phyloP scores from a whole-genome alignment of 495 filamentous ascomycete genomes.

The Aspergillus ellipticus region DNA sequence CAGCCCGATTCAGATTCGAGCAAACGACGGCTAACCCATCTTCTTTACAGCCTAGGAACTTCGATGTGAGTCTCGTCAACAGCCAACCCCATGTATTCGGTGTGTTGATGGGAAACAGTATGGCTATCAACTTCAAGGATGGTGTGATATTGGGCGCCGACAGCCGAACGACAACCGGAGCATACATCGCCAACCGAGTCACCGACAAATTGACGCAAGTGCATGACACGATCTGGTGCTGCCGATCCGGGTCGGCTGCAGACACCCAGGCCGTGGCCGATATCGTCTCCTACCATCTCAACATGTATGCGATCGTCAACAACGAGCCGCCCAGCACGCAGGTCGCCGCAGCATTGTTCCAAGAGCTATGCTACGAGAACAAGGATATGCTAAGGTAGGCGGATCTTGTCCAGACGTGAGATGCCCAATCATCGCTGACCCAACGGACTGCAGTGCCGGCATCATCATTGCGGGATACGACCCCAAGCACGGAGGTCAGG shows the following conservation, averaged over 20 bases:
- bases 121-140: conserved; percentile 92
- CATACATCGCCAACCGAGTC: conserved; percentile 98
- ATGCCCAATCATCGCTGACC: conserved; percentile 20
- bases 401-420: background rate
- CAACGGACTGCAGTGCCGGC: conserved; percentile 61
- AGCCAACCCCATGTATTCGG: background rate
- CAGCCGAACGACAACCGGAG: conserved; percentile 95
- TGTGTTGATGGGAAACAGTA: conserved; percentile 31
- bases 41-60: conserved; percentile 72
- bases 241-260: conserved; percentile 91
- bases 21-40: conserved; percentile 9
- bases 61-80: conserved; percentile 71
- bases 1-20: background rate
- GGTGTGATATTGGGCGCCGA: conserved; percentile 96
- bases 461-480: conserved; percentile 98
- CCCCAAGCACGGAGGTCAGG: conserved; percentile 86
- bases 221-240: conserved; percentile 99
- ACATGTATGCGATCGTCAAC: conserved; percentile 85
- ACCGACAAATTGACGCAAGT: conserved; percentile 99
- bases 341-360: conserved; percentile 90
- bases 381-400: conserved; percentile 82
- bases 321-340: conserved; percentile 86
- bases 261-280: conserved; percentile 98
- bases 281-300: conserved; percentile 93
- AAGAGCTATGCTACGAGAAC: conserved; percentile 96